These are phyloP conservation scores for Apiotrichum porosum DNA, from an alignment of 1,284 basidiomycete species.

Conservation along the genomic window DNA sequence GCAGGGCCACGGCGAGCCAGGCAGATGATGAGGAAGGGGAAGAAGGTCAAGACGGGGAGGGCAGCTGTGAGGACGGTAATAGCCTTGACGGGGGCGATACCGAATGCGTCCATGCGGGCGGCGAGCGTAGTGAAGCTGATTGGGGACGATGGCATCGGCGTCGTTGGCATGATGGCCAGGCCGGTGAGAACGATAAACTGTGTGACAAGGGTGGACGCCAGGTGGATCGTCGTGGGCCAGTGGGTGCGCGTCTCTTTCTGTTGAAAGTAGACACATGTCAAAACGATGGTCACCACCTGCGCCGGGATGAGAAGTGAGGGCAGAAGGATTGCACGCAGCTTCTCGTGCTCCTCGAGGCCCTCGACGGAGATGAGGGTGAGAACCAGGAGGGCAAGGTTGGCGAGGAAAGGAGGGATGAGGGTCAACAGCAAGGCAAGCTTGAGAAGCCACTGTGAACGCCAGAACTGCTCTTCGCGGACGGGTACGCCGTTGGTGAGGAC, in stretches of 20 bases:
- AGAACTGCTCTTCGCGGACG: conserved; percentile 66
- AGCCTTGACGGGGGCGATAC: conserved; percentile 11
- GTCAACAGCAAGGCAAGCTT: conserved; percentile 35
- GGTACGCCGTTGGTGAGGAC: conserved; percentile 71
- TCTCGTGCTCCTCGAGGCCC: conserved; percentile 16
- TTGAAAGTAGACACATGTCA: conserved; percentile 57
- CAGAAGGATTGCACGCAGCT: conserved; percentile 14
- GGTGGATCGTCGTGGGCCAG: conserved; percentile 61
- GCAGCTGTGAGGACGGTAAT: conserved; percentile 17
- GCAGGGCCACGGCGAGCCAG: conserved; percentile 66
- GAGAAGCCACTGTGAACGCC: conserved; percentile 39
- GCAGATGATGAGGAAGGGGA: conserved; percentile 54
- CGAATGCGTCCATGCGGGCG: conserved; percentile 10
- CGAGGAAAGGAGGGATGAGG: conserved; percentile 26
- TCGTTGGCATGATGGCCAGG: conserved; percentile 41
- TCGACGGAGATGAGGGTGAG: conserved; percentile 40
- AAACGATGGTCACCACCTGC: conserved; percentile 58
- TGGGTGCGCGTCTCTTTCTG: conserved; percentile 56
- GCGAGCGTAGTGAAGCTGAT: conserved; percentile 8
- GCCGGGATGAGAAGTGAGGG: conserved; percentile 57
- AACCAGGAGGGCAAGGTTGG: conserved; percentile 28
- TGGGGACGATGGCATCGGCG: conserved; percentile 27
- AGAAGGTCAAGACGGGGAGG: conserved; percentile 53
- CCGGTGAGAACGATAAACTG: conserved; percentile 53
- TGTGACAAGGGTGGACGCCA: conserved; percentile 58